Conservation (phyloP, 2,329 filamentous ascomycete species). For the Aspergillus carbonarius region DNA sequence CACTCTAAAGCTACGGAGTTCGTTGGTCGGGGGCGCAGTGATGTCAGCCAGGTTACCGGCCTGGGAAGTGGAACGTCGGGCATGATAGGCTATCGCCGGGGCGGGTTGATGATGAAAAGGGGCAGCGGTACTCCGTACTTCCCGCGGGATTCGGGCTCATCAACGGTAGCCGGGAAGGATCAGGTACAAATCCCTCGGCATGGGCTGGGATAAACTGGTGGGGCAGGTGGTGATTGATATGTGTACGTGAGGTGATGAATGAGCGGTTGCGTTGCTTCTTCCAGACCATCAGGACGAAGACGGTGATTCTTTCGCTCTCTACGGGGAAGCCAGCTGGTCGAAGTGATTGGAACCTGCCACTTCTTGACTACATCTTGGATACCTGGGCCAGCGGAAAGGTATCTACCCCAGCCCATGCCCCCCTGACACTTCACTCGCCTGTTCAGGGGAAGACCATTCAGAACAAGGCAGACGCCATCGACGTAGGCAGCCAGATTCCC, state of each 20-base stretch:
- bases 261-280: not conserved
- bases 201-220: not conserved
- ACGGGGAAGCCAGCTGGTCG: too few relatives aligned
- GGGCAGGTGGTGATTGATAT: not conserved
- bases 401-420: too few relatives aligned
- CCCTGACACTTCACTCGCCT: too few relatives aligned
- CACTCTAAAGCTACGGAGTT: not conserved
- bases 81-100: too few relatives aligned
- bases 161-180: not conserved
- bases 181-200: not conserved
- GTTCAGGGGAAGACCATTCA: not conserved
- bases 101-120: too few relatives aligned
- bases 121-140: not conserved
- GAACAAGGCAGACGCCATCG: not conserved
- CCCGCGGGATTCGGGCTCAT: not conserved
- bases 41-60: not conserved
- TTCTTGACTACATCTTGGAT: too few relatives aligned
- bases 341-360: too few relatives aligned
- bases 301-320: too few relatives aligned
- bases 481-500: not conserved
- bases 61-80: too few relatives aligned
- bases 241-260: not conserved
- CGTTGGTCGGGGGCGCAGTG: not conserved
- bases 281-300: not conserved
- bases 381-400: too few relatives aligned